phyloP scores from a whole-genome alignment of 176 grass and related monocot species.

The Pharus latifolius region DNA sequence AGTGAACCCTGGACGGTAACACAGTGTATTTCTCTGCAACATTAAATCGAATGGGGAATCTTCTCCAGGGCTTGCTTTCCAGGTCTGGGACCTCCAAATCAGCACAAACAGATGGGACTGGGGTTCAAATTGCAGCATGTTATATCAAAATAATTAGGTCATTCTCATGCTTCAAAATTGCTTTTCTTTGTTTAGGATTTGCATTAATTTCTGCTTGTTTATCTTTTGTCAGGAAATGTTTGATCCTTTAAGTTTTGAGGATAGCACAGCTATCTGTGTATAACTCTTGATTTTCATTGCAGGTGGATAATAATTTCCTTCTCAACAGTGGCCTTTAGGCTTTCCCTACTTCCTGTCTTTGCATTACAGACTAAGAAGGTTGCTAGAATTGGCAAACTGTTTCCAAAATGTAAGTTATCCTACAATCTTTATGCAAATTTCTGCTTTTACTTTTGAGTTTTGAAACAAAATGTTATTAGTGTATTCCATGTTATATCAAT shows the following conservation, averaged over 20 bases:
- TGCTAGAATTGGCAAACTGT: slow-evolving; percentile 40
- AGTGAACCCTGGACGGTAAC: too few relatives aligned
- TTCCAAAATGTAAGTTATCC: slow-evolving; percentile 40
- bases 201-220: background rate
- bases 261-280: background rate
- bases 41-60: background rate
- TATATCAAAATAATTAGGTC: background rate
- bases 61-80: background rate
- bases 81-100: background rate
- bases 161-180: background rate
- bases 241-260: background rate
- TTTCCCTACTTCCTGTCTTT: slow-evolving; percentile 63
- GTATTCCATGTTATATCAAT: background rate
- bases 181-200: background rate
- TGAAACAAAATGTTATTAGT: background rate
- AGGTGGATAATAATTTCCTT: slow-evolving; percentile 86
- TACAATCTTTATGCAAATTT: slow-evolving; percentile 3
- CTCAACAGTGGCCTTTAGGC: slow-evolving; percentile 74
- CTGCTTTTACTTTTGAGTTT: background rate
- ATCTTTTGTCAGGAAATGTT: background rate
- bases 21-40: too few relatives aligned
- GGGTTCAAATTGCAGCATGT: background rate
- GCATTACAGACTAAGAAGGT: slow-evolving; percentile 61
- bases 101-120: background rate
- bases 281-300: slow-evolving; percentile 9